Evolutionary conservation across 1,284 basidiomycete genomes (phyloP).

Genomic region (Fomitopsis schrenkii): DNA sequence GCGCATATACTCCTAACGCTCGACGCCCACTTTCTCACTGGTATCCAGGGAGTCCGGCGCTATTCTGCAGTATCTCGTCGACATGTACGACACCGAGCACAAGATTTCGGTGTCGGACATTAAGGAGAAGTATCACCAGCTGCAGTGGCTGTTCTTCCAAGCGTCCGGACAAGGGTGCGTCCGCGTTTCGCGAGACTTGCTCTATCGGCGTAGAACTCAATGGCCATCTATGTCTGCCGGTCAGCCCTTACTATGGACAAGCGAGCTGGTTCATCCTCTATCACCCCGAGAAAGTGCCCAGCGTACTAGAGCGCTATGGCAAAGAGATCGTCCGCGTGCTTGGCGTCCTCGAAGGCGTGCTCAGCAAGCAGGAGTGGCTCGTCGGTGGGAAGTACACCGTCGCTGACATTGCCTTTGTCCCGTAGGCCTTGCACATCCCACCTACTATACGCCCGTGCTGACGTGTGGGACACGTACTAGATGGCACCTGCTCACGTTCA

Average conservation of each 20-base stretch:
- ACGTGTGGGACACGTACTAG: too few species aligned
- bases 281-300: conserved; percentile 20
- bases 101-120: conserved; percentile 17
- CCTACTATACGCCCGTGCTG: too few species aligned
- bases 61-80: conserved; percentile 26
- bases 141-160: conserved; percentile 26
- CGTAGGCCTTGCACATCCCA: background rate
- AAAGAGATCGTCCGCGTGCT: conserved; percentile 27
- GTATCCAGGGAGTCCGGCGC: conserved; percentile 28
- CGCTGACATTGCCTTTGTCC: conserved; percentile 13
- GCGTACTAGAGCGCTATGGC: conserved; percentile 25
- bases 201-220: background rate
- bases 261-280: conserved; percentile 23
- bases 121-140: conserved; percentile 17
- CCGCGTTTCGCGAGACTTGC: background rate
- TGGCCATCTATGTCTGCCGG: too few species aligned
- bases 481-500: conserved; percentile 19
- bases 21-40: background rate
- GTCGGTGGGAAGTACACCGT: conserved; percentile 13
- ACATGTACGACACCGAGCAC: conserved; percentile 15
- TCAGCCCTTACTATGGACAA: conserved; percentile 20
- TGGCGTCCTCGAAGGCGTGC: conserved; percentile 24
- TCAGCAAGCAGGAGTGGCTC: conserved; percentile 13
- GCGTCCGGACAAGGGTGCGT: conserved; percentile 24
- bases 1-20: too few species aligned